These are phyloP conservation scores for Podila horticola DNA, from an alignment of 192 early-diverging fungal genomes.

Conservation along the genomic window DNA sequence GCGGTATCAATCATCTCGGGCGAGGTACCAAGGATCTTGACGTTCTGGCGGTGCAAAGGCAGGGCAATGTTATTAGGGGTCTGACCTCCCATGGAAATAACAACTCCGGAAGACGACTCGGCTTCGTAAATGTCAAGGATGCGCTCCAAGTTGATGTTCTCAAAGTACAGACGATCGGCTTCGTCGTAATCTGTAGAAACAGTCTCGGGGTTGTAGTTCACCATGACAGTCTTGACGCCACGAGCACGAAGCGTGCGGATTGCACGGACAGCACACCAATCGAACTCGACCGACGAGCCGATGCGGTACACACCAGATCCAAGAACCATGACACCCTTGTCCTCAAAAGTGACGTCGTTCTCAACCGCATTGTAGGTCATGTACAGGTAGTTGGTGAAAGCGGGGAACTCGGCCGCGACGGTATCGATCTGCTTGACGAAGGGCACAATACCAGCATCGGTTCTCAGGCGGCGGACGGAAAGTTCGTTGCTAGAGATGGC, in stretches of 20 bases:
- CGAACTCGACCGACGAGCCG: constrained; percentile 96
- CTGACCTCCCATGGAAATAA: constrained; percentile 97
- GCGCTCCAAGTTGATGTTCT: constrained; percentile 92
- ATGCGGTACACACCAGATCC: constrained; percentile 99
- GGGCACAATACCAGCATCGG: constrained; percentile 84
- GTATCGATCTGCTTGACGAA: constrained; percentile 99
- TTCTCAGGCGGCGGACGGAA: constrained; percentile 84
- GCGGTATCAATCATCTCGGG: constrained; percentile 98
- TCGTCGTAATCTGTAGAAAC: constrained; percentile 99
- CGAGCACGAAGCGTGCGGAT: constrained; percentile 92
- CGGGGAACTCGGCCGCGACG: constrained; percentile 98
- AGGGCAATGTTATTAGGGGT: constrained; percentile 98
- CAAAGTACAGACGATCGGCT: constrained; percentile 97
- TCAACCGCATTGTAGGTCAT: constrained; percentile 96
- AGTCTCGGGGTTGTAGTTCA: constrained; percentile 99
- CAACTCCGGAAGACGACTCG: constrained; percentile 86
- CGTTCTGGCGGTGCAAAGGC: constrained; percentile 87
- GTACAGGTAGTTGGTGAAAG: constrained; percentile 98
- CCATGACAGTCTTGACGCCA: constrained; percentile 95
- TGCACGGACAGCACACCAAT: constrained; percentile 98
- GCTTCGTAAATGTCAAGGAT: constrained; percentile 97
- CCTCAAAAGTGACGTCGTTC: constrained; percentile 92
- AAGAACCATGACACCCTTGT: constrained; percentile 96
- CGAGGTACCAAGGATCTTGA: constrained; percentile 93
- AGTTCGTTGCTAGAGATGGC: constrained; percentile 82